Evolutionary conservation across 169 alveolate species (phyloP).

Genomic region (Cryptosporidium bovis): DNA sequence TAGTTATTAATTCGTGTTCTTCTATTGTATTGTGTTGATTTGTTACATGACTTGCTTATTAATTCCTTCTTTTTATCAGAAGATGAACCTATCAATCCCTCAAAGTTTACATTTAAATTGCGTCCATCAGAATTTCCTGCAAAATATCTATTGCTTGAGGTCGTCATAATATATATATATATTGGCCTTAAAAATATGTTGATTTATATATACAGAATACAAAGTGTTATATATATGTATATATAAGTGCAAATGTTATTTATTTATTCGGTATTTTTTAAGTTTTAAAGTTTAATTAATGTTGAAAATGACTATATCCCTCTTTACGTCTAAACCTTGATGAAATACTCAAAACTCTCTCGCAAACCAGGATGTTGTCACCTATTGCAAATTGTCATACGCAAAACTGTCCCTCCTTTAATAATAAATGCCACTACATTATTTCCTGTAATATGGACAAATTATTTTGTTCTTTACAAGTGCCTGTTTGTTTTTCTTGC

Average conservation of each 20-base stretch:
- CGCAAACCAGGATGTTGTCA: conserved; percentile 20
- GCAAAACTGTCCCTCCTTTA: conserved; percentile 1
- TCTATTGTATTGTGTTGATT: not conserved
- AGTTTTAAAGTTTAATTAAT: too few species aligned
- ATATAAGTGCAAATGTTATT: too few species aligned
- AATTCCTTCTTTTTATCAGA: not conserved
- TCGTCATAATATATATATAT: conserved; percentile 2
- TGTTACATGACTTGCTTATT: not conserved
- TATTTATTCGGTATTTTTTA: too few species aligned
- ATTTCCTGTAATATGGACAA: conserved; percentile 33
- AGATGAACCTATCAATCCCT: not conserved
- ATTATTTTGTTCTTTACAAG: not conserved
- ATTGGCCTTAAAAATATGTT: too few species aligned
- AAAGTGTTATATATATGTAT: too few species aligned
- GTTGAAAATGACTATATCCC: too few species aligned
- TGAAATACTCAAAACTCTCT: too few species aligned
- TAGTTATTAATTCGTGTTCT: not conserved
- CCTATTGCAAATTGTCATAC: not conserved
- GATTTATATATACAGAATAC: too few species aligned
- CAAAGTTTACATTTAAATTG: not conserved
- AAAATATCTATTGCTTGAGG: conserved; percentile 5
- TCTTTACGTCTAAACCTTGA: too few species aligned
- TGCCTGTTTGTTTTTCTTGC: conserved; percentile 47
- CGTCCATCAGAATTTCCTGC: not conserved
- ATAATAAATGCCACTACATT: conserved; percentile 45